These are phyloP conservation scores for Begonia peltatifolia DNA, from an alignment of 306 rosid genomes.

Conservation along the genomic window DNA sequence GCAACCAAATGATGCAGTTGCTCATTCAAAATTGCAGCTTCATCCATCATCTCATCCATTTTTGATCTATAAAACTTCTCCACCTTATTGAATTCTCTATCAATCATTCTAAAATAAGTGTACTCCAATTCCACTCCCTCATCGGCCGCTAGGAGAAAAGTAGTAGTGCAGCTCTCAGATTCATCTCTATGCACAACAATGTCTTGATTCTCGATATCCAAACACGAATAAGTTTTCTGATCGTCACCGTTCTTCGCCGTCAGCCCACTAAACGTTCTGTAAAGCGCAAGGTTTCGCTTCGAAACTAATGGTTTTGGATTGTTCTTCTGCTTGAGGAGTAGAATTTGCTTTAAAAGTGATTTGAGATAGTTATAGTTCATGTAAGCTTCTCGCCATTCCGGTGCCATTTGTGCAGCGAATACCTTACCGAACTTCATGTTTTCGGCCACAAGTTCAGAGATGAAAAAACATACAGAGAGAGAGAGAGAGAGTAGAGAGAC, in stretches of 20 bases:
- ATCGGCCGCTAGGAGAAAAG: conserved; percentile 36
- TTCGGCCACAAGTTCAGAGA: neutral
- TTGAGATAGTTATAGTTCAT: conserved; percentile 39
- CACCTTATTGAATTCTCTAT: conserved; percentile 56
- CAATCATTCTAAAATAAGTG: conserved; percentile 34
- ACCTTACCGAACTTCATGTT: conserved; percentile 68
- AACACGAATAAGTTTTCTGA: conserved; percentile 7
- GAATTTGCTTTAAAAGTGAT: conserved; percentile 34
- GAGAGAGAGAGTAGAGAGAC: too few species aligned
- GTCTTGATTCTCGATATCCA: conserved; percentile 44
- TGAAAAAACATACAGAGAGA: too few species aligned
- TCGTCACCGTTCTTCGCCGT: conserved; percentile 9
- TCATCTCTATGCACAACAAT: conserved; percentile 27
- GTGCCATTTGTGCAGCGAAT: conserved; percentile 43
- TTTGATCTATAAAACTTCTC: conserved; percentile 29
- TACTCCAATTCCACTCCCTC: conserved; percentile 52
- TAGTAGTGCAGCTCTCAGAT: conserved; percentile 24
- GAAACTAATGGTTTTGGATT: conserved; percentile 12
- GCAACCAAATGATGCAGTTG: conserved; percentile 71
- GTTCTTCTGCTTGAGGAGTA: conserved; percentile 9
- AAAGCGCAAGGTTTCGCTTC: conserved; percentile 30
- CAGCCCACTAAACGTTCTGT: conserved; percentile 64
- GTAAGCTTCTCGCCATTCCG: conserved; percentile 74
- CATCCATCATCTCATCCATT: conserved; percentile 46
- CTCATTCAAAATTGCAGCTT: conserved; percentile 40